These are phyloP conservation scores for Clavispora carvajalis DNA, from an alignment of 805 yeast species.

Conservation along the genomic window DNA sequence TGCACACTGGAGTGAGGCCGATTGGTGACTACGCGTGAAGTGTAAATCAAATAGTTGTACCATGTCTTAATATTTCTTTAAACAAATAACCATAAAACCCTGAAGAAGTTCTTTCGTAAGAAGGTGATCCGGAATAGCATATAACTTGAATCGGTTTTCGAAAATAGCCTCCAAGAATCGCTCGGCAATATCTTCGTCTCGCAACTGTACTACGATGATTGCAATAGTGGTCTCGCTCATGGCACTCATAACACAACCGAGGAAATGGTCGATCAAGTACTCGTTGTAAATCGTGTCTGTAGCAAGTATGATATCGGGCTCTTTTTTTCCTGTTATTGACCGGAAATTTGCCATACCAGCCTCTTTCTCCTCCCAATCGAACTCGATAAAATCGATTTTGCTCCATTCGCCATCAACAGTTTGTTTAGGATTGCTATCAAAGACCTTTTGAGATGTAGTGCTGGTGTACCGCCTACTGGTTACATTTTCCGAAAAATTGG, in stretches of 20 bases:
- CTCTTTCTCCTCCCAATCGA: conserved; percentile 56
- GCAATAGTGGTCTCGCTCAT: conserved; percentile 27
- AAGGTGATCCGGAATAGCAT: conserved; percentile 24
- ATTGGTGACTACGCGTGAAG: neutral
- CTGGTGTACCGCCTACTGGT: conserved; percentile 8
- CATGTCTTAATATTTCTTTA: conserved; percentile 1
- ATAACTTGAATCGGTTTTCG: conserved; percentile 28
- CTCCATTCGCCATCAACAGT: conserved; percentile 3
- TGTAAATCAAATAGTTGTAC: neutral
- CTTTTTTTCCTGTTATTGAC: conserved; percentile 5
- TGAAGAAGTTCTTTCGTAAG: conserved; percentile 26
- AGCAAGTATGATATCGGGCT: conserved; percentile 49
- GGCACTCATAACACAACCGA: conserved; percentile 36
- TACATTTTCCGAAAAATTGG: conserved; percentile 42
- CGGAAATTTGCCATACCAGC: conserved; percentile 22
- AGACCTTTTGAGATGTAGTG: conserved; percentile 4
- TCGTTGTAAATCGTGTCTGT: conserved; percentile 67
- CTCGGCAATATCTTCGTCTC: conserved; percentile 49
- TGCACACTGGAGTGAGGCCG: neutral
- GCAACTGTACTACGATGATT: conserved; percentile 46
- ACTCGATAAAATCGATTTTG: conserved; percentile 42
- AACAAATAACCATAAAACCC: conserved; percentile 45
- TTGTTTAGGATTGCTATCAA: neutral
- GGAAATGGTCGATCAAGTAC: conserved; percentile 46
- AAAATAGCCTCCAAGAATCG: conserved; percentile 35